phyloP scores from a whole-genome alignment of 1,284 basidiomycete genomes.

The Sparassis latifolia region DNA sequence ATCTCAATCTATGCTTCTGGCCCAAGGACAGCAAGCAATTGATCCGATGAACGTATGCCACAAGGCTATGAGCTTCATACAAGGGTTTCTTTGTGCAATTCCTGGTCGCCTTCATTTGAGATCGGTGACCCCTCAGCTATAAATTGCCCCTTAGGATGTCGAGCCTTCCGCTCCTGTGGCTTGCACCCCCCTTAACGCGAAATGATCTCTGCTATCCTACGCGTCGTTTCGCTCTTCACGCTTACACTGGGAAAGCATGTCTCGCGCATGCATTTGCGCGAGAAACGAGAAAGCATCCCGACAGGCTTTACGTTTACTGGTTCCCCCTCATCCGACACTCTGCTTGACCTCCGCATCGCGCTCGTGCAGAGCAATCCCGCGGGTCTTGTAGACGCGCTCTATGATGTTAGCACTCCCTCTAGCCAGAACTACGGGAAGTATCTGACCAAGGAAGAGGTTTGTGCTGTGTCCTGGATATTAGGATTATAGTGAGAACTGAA shows the following conservation, averaged over 20 bases:
- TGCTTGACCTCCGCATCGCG: conserved; percentile 27
- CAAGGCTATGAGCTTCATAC: too few species aligned
- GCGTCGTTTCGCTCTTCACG: conserved; percentile 9
- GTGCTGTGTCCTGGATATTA: background rate
- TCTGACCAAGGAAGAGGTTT: conserved; percentile 27
- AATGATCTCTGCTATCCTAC: too few species aligned
- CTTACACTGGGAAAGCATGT: conserved; percentile 21
- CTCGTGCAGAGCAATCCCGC: conserved; percentile 26
- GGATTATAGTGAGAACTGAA: background rate
- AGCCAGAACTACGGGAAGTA: conserved; percentile 26
- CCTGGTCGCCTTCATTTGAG: too few species aligned
- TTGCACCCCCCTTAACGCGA: too few species aligned
- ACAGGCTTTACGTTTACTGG: conserved; percentile 22
- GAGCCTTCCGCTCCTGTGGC: too few species aligned
- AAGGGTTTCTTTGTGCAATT: too few species aligned
- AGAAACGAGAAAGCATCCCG: conserved; percentile 19
- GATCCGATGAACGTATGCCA: too few species aligned
- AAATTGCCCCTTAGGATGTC: too few species aligned
- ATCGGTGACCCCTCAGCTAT: too few species aligned
- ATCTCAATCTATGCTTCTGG: too few species aligned
- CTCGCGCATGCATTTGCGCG: conserved; percentile 23
- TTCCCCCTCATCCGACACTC: conserved; percentile 19
- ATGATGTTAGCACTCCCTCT: conserved; percentile 28
- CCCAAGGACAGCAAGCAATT: too few species aligned
- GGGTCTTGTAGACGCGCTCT: conserved; percentile 29